These are phyloP conservation scores for Fusarium kyushuense DNA, from an alignment of 2,329 filamentous ascomycete genomes.

Conservation along the genomic window DNA sequence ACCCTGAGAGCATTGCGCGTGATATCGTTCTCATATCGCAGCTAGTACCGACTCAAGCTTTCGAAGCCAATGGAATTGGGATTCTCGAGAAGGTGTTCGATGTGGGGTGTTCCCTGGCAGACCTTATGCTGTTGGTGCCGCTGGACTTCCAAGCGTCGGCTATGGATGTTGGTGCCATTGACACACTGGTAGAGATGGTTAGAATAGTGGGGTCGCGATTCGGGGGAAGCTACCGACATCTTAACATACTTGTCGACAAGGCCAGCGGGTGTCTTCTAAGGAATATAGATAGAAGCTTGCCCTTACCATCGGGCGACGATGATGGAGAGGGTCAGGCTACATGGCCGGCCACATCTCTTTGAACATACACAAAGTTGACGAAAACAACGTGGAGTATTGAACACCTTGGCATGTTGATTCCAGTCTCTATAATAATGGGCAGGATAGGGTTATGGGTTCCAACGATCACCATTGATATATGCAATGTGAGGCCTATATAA, in stretches of 20 bases:
- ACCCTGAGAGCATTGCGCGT: slow-evolving; percentile 45
- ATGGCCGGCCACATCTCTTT: neutral
- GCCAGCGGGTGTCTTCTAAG: slow-evolving; percentile 10
- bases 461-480: too few species aligned
- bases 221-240: slow-evolving; percentile 17
- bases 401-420: too few species aligned
- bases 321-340: neutral
- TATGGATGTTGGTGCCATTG: slow-evolving; percentile 25
- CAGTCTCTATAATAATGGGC: too few species aligned
- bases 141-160: neutral
- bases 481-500: too few species aligned
- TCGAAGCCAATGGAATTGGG: slow-evolving; percentile 51
- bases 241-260: slow-evolving; percentile 25
- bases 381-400: neutral
- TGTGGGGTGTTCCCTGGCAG: slow-evolving; percentile 50
- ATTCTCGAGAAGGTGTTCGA: slow-evolving; percentile 53
- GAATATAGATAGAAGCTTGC: slow-evolving; percentile 6
- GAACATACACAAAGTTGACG: neutral
- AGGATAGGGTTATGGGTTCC: too few species aligned
- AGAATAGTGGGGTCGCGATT: slow-evolving; percentile 17
- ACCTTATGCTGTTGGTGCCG: slow-evolving; percentile 19
- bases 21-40: slow-evolving; percentile 43
- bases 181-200: slow-evolving; percentile 31
- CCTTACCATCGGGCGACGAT: neutral
- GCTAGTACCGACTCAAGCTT: slow-evolving; percentile 42